Conservation (phyloP, 257 asterid species). For the Leptodermis oblonga region DNA sequence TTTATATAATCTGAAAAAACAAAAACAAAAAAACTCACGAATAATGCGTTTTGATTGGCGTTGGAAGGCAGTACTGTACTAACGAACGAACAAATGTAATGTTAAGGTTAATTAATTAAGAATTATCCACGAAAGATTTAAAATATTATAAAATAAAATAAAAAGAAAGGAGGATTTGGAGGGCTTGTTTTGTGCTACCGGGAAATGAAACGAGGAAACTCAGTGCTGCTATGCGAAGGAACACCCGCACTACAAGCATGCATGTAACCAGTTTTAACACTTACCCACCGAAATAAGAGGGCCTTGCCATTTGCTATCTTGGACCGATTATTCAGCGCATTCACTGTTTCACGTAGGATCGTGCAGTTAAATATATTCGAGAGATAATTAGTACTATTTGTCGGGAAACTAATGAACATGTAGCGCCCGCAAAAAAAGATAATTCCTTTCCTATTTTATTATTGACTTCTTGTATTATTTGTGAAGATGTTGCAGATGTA, state of each 20-base stretch:
- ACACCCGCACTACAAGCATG: slow-evolving; percentile 39
- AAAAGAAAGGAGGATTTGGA: background rate
- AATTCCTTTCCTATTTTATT: too few relatives aligned
- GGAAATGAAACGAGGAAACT: slow-evolving; percentile 35
- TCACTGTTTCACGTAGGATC: too few relatives aligned
- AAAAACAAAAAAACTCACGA: too few relatives aligned
- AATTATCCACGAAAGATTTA: background rate
- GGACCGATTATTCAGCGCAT: too few relatives aligned
- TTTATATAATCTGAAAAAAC: background rate
- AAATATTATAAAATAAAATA: background rate
- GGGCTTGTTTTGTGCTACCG: slow-evolving; percentile 21
- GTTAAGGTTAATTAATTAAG: background rate
- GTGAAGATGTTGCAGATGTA: too few relatives aligned
- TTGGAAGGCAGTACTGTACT: too few relatives aligned
- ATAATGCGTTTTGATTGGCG: too few relatives aligned
- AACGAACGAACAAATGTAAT: background rate
- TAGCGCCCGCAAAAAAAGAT: too few relatives aligned
- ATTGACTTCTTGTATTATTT: too few relatives aligned
- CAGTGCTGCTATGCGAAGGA: slow-evolving; percentile 27
- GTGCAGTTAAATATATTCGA: too few relatives aligned
- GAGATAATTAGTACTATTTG: too few relatives aligned
- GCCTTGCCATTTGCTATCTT: background rate
- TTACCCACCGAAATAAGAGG: slow-evolving; percentile 44
- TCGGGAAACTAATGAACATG: too few relatives aligned
- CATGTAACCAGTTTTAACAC: slow-evolving; percentile 32